These are phyloP conservation scores for Yamagishiella unicocca DNA, from an alignment of 139 green algal species.

Conservation along the genomic window DNA sequence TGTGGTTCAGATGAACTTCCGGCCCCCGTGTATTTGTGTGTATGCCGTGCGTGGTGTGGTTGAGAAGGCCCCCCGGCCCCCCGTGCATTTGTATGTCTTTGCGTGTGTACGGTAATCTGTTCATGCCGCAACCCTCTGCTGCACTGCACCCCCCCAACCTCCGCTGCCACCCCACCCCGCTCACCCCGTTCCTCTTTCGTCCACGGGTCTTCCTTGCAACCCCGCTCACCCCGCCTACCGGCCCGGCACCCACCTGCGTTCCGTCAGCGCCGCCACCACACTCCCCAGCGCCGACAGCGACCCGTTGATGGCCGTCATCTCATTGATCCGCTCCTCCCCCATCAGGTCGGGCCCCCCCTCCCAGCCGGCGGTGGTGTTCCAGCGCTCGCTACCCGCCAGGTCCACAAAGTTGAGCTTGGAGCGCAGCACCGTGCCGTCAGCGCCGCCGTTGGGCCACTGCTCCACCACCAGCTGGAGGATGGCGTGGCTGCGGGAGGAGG, in stretches of 20 bases:
- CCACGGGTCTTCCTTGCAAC: neutral
- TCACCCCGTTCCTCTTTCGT: no score
- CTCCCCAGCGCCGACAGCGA: slow-evolving; percentile 67
- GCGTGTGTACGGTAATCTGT: no score
- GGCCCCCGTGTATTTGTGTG: no score
- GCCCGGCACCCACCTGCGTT: slow-evolving; percentile 10
- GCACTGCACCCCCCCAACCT: neutral
- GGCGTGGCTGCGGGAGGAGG: slow-evolving; percentile 71
- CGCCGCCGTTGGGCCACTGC: slow-evolving; percentile 53
- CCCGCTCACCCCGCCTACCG: neutral
- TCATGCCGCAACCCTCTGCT: neutral
- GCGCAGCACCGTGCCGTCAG: slow-evolving; percentile 57
- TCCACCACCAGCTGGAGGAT: slow-evolving; percentile 75
- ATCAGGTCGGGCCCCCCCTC: neutral
- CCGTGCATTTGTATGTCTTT: no score
- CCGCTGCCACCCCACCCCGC: neutral
- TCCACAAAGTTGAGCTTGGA: slow-evolving; percentile 95
- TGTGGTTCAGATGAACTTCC: no score
- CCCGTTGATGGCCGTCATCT: slow-evolving; percentile 79
- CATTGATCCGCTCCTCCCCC: slow-evolving; percentile 79
- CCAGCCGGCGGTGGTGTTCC: slow-evolving; percentile 60
- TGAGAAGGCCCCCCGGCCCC: no score
- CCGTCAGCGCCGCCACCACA: slow-evolving; percentile 73
- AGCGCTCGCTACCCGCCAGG: slow-evolving; percentile 84
- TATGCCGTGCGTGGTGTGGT: no score